phyloP scores from a whole-genome alignment of 768 basidiomycete genomes.

The Tricholoma matsutake region DNA sequence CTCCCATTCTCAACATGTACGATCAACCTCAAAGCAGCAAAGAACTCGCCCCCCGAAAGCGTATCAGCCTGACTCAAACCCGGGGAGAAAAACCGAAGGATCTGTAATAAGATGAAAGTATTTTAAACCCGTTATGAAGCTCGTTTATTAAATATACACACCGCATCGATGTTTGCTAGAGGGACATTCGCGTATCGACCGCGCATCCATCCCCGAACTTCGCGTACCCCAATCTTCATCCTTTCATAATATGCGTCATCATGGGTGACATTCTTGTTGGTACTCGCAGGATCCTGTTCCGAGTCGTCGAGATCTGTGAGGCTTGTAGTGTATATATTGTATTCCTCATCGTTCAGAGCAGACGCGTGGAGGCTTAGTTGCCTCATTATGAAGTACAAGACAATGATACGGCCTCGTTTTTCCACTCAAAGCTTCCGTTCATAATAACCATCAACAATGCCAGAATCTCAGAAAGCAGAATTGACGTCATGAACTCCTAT shows the following conservation, averaged over 20 bases:
- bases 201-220: constrained; percentile 72
- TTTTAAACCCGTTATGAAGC: not conserved
- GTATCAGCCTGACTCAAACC: constrained; percentile 48
- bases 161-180: constrained; percentile 54
- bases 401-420: no score
- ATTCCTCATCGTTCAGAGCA: constrained; percentile 73
- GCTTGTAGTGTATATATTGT: constrained; percentile 60
- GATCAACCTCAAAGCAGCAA: constrained; percentile 67
- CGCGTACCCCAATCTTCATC: constrained; percentile 55
- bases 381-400: constrained; percentile 38
- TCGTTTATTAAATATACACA: constrained; percentile 22
- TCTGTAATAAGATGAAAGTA: constrained; percentile 34
- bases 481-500: no score
- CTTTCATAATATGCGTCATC: constrained; percentile 54
- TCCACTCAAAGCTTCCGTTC: no score
- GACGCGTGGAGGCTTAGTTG: constrained; percentile 68
- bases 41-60: constrained; percentile 70
- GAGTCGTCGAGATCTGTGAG: constrained; percentile 48
- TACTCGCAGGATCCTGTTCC: constrained; percentile 10
- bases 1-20: constrained; percentile 60
- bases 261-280: constrained; percentile 9
- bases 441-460: no score
- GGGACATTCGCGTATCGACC: constrained; percentile 61
- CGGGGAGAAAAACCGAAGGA: constrained; percentile 63
- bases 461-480: no score